Conservation (phyloP, 192 early-diverging fungal species). For the Pecoramyces ruminantium region DNA sequence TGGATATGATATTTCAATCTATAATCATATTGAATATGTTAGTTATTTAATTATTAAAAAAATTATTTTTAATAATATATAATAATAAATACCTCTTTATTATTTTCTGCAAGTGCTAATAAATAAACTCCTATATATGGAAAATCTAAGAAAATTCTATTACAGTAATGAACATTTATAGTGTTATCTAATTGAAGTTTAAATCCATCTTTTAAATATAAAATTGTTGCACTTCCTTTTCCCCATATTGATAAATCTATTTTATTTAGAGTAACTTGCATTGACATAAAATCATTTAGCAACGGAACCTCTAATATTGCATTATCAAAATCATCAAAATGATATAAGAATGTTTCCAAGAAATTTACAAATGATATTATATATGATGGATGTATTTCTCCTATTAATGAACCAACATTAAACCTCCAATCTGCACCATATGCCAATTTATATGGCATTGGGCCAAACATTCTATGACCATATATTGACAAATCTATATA, state of each 20-base stretch:
- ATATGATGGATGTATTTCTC: background rate
- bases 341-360: background rate
- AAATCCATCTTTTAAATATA: background rate
- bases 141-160: background rate
- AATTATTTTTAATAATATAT: too few relatives aligned
- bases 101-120: background rate
- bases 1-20: background rate
- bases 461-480: background rate
- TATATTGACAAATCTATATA: background rate
- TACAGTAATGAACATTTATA: background rate
- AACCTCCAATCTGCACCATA: background rate
- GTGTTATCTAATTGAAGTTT: background rate
- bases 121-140: background rate
- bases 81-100: background rate
- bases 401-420: background rate
- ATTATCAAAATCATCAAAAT: background rate
- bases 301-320: background rate
- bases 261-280: background rate
- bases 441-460: background rate
- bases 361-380: background rate
- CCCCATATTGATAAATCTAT: background rate
- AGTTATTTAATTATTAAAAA: background rate
- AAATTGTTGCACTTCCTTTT: background rate
- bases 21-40: background rate
- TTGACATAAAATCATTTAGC: background rate